Conservation (phyloP, 495 filamentous ascomycete genomes). For the Astrothelium subdiscretum region DNA sequence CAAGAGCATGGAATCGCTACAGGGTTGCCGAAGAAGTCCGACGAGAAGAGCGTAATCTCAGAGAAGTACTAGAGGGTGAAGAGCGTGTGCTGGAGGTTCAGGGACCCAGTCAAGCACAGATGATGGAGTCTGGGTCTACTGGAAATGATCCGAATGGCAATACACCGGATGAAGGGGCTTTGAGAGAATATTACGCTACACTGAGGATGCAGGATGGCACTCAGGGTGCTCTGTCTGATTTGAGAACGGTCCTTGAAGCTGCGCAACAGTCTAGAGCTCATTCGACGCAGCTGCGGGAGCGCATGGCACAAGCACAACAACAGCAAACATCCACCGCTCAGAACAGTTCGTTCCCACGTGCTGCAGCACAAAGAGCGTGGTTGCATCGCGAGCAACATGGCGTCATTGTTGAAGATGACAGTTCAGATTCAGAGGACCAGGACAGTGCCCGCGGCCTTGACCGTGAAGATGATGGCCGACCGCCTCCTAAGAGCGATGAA, state of each 20-base stretch:
- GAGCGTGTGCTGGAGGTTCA: constrained; percentile 4
- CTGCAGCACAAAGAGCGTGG: neutral
- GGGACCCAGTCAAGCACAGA: constrained; percentile 1
- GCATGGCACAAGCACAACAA: neutral
- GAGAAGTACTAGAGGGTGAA: constrained; percentile 18
- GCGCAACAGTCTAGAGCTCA: neutral
- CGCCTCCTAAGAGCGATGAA: constrained; percentile 35
- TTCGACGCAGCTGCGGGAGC: neutral
- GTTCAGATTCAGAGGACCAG: constrained; percentile 6
- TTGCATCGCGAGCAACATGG: neutral
- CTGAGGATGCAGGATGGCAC: constrained; percentile 13
- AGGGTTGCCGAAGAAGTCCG: constrained; percentile 25
- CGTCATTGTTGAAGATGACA: neutral
- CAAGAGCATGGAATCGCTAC: constrained; percentile 23
- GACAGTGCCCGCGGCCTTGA: constrained; percentile 11
- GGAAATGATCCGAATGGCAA: constrained; percentile 4
- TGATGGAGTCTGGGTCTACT: constrained; percentile 3
- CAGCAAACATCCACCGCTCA: neutral
- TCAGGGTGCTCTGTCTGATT: neutral
- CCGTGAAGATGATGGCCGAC: constrained; percentile 28
- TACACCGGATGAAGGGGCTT: neutral
- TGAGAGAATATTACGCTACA: constrained; percentile 13
- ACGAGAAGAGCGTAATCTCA: constrained; percentile 13
- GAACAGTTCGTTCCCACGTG: neutral
- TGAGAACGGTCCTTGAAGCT: neutral